Evolutionary conservation across 73 alveolate genomes (phyloP).

Genomic region (Vitrella brassicaformis): DNA sequence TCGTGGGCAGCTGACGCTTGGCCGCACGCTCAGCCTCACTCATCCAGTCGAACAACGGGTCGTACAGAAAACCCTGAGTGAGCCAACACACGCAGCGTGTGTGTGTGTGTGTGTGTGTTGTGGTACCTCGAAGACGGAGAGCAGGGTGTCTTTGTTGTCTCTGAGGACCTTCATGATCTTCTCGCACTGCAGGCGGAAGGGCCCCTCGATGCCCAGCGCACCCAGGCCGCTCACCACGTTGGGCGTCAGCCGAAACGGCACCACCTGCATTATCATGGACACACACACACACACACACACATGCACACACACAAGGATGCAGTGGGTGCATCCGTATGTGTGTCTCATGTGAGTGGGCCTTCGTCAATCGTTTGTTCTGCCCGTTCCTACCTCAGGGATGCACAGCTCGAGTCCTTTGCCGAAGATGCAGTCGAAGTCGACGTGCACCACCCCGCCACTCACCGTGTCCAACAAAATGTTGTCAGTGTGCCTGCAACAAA

Average conservation of each 20-base stretch:
- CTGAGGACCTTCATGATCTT: too few relatives aligned
- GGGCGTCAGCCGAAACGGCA: conserved; percentile 65
- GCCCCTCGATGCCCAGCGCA: conserved; percentile 61
- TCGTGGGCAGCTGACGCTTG: too few relatives aligned
- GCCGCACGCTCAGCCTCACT: too few relatives aligned
- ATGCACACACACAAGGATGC: background rate
- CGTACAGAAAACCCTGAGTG: too few relatives aligned
- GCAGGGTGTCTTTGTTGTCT: too few relatives aligned
- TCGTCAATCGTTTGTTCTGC: too few relatives aligned
- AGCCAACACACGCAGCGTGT: too few relatives aligned
- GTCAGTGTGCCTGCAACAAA: conserved; percentile 47
- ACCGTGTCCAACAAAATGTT: conserved; percentile 52
- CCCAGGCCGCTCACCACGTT: conserved; percentile 71
- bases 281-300: background rate
- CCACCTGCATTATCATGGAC: conserved; percentile 6
- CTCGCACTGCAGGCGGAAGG: too few relatives aligned
- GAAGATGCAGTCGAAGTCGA: conserved; percentile 73
- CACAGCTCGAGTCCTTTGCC: conserved; percentile 62
- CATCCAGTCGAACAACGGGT: too few relatives aligned
- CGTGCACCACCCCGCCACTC: conserved; percentile 66
- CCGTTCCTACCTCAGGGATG: conserved; percentile 56
- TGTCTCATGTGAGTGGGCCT: too few relatives aligned
- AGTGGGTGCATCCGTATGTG: background rate
- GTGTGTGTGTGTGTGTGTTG: too few relatives aligned
- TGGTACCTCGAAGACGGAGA: too few relatives aligned